These are phyloP conservation scores for Cladorrhinum samala DNA, from an alignment of 495 filamentous ascomycete species.

Conservation along the genomic window DNA sequence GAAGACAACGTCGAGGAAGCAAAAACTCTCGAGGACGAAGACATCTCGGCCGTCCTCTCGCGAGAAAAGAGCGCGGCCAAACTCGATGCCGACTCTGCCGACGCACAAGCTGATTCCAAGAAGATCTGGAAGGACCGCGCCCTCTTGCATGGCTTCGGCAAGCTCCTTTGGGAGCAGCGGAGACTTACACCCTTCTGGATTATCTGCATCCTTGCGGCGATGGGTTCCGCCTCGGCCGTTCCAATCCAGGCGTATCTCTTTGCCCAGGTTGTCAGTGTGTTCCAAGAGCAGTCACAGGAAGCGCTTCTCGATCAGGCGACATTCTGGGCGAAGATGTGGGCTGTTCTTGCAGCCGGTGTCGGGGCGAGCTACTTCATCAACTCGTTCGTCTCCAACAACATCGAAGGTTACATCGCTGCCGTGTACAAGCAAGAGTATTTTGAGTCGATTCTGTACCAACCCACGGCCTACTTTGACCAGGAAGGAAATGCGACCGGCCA, in stretches of 20 bases:
- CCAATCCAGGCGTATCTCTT: slow-evolving; percentile 44
- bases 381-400: slow-evolving; percentile 24
- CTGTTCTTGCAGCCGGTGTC: slow-evolving; percentile 34
- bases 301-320: slow-evolving; percentile 24
- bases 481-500: slow-evolving; percentile 58
- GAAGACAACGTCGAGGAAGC: slow-evolving; percentile 21
- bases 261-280: slow-evolving; percentile 37
- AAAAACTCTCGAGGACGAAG: slow-evolving; percentile 36
- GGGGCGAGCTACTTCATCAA: slow-evolving; percentile 37
- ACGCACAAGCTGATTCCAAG: slow-evolving; percentile 13
- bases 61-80: slow-evolving; percentile 44
- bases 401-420: slow-evolving; percentile 38
- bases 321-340: slow-evolving; percentile 48
- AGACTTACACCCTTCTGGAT: slow-evolving; percentile 32
- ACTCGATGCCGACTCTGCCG: slow-evolving; percentile 20
- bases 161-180: slow-evolving; percentile 40
- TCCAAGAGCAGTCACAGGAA: slow-evolving; percentile 19
- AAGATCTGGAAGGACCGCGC: slow-evolving; percentile 30
- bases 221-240: slow-evolving; percentile 31
- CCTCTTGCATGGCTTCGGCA: slow-evolving; percentile 41
- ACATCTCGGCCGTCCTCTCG: slow-evolving; percentile 32
- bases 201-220: slow-evolving; percentile 31
- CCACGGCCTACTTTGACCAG: slow-evolving; percentile 58
- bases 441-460: slow-evolving; percentile 49
- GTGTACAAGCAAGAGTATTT: slow-evolving; percentile 56